Evolutionary conservation across 306 rosid genomes (phyloP), one percentile per base, ranked within the genome.

Genomic region (Medicago ruthenica): DNA sequence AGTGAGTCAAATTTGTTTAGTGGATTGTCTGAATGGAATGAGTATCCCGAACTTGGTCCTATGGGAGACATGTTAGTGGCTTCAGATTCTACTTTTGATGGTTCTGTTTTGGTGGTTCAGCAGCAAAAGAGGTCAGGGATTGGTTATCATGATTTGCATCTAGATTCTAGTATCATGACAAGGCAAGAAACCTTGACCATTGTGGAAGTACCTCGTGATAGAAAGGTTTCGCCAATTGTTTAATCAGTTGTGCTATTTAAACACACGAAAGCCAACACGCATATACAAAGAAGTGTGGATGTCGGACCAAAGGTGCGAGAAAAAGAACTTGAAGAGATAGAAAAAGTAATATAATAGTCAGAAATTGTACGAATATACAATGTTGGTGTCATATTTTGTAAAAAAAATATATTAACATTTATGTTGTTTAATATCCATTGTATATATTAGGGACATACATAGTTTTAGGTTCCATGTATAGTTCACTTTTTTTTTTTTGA

Each of bases 11-110:
- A 59, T 0, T 50, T 87, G 77, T 84, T 86, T 24, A 21, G 27
- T 45, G 93, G 93, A 27, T 76, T 85, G 17, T 57, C 57, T 0
- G 90, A 87, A 4, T 89, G 92, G 90, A 87, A 53, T 55, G 97
- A 91, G 61, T 83, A 41, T 36, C 92, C 92, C 1, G 97, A 91
- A 71, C 86, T 89, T 4, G 97, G 93, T 0, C 40, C 60, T 55
- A 31, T 91, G 0, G 94, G 87, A 13, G 92, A 89, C 75, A 80
- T 89, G 87, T 36, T 87, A 8, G 85, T 79, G 0, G 79, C 91
- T 22, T 75, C 85, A 0, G 85, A 86, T 60, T 80, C 83, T 1
- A 50, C 63, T 2, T 74, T 67, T 31, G 74, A 77, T 20, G 79
- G 71, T 0, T 82, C 92, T 3, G 84, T 91, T 48, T 63, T 89